Base-by-base conservation (phyloP, 257 asterid genomes). In the Lantana camara region DNA sequence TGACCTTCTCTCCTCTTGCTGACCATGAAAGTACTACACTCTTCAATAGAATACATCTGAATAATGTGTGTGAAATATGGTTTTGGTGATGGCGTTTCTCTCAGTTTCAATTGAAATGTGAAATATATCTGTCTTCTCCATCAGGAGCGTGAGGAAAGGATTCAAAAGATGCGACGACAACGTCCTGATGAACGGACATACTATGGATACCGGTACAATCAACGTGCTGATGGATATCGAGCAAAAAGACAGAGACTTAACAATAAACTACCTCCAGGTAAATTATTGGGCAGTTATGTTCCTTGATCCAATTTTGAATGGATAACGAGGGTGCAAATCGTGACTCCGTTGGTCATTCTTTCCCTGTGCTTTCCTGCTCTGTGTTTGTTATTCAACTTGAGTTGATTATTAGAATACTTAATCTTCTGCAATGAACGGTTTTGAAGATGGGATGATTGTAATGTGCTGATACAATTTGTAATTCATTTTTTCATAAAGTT, bases 121-220 rank as follows among this genome's bases (percentile, higher is more conserved):
- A 47, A 59, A 73, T 78, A n/a, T n/a, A n/a, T n/a, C n/a, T n/a
- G 27, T 68, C 34, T 71, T 55, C 77, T 79, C 57, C 45, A 38
- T 61, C 75, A 94, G 98, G 99, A 91, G 79, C 96, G 96, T 41
- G 98, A 94, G 64, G 95, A 86, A 67, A 86, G 98, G 80, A 86
- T 71, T 66, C 96, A 78, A 60, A 81, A 81, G 40, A 63, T 87
- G 22, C 84, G 78, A 63, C 85, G 79, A 68, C 88, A 79, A 40
- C 86, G 84, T 29, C 84, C 87, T 11, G 96, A 91, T 73, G 96
- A 80, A 15, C 82, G 83, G 48, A 83, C 81, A 60, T 70, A 85
- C 56, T 77, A 81, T 77, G 82, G 72, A 55, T 72, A 86, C 75
- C 87, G 77, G 54, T 77, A 82, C 20, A 73, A 53, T 75, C 78